Evolutionary conservation across 129 eudicot genomes (phyloP), one percentile per base, ranked within the genome.

Genomic region (Tagetes patula): DNA sequence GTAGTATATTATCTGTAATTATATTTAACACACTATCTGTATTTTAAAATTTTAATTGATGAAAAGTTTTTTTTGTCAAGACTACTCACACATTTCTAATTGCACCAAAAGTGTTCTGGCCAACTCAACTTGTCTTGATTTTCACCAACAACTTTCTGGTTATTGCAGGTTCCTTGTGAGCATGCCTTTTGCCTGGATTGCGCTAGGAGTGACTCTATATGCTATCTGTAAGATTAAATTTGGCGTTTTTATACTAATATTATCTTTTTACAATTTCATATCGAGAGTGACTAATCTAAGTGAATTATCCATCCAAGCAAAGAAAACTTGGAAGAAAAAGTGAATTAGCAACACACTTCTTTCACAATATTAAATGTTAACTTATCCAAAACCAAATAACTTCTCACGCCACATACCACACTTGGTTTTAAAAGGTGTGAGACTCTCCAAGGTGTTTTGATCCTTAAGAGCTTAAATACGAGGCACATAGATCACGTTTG

Each of bases 131-230:
- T 45, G 59, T 67, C 45, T 3, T 20, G 56, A n/a, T 37, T 52
- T 71, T 41, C 67, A 20, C 46, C 31, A 52, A 78, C 55, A 56
- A 36, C 6, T 70, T 85, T 79, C 63, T 84, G 74, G 59, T 61
- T 56, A 53, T 80, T 87, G 87, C 96, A 93, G 98, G 87, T 81
- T 75, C 98, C 98, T 50, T 93, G 98, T 71, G 98, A 87, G 73
- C 98, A 93, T 86, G 89, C 84, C 32, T 93, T 89, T 79, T 93
- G 98, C 77, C 81, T 93, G 83, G 98, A 89, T 71, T 93, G 98
- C 30, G 95, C 95, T 33, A 87, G 98, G 84, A 93, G 96, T 70
- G 90, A 90, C 81, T 89, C 96, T 59, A 76, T 87, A 64, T 93
- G 98, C 84, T 89, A 84, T 68, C 77, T 93, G 98, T 93, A 86